A percentile compares a stretch with the other conserved stretches of the same genome.
phyloP scores from a whole-genome alignment of 2,329 filamentous ascomycete species.

The Xylariaceae sp. region DNA sequence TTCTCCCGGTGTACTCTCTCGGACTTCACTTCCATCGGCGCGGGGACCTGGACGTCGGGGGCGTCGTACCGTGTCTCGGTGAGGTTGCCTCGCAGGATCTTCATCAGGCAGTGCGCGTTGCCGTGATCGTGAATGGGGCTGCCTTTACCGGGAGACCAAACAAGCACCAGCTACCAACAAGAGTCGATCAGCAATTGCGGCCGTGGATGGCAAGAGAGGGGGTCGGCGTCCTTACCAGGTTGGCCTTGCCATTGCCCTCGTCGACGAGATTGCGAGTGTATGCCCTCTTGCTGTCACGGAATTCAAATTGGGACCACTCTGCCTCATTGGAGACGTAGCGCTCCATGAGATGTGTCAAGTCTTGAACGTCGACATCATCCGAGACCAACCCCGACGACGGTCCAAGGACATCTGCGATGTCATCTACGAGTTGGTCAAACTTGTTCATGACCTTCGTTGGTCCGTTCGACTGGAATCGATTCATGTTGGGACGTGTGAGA shows the following conservation, averaged over 20 bases:
- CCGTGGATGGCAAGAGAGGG: too few species aligned
- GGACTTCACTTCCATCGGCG: slow-evolving; percentile 56
- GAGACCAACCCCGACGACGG: slow-evolving; percentile 76
- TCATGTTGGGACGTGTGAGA: too few species aligned
- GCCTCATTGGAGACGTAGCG: slow-evolving; percentile 59
- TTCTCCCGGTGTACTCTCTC: slow-evolving; percentile 63
- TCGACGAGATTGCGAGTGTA: slow-evolving; percentile 90
- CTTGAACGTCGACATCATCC: slow-evolving; percentile 67
- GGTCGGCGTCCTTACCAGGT: slow-evolving; percentile 40
- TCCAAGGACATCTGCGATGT: slow-evolving; percentile 68
- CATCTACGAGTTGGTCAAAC: slow-evolving; percentile 65
- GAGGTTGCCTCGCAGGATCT: slow-evolving; percentile 69
- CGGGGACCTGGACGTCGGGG: slow-evolving; percentile 45
- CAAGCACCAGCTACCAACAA: slow-evolving; percentile 62
- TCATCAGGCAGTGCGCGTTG: slow-evolving; percentile 90
- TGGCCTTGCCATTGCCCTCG: slow-evolving; percentile 67
- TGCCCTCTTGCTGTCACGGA: slow-evolving; percentile 58
- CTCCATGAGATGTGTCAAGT: slow-evolving; percentile 66
- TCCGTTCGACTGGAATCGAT: background rate
- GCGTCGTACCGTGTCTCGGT: slow-evolving; percentile 77
- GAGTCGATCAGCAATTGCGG: slow-evolving; percentile 16
- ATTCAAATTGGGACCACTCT: slow-evolving; percentile 70
- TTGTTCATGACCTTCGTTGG: slow-evolving; percentile 28
- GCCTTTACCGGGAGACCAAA: slow-evolving; percentile 79
- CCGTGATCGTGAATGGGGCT: slow-evolving; percentile 85